Percentiles rank a stretch among this genome's conserved stretches.
Evolutionary conservation across 2,329 filamentous ascomycete species (phyloP).

Genomic region (Xylariaceae sp.): DNA sequence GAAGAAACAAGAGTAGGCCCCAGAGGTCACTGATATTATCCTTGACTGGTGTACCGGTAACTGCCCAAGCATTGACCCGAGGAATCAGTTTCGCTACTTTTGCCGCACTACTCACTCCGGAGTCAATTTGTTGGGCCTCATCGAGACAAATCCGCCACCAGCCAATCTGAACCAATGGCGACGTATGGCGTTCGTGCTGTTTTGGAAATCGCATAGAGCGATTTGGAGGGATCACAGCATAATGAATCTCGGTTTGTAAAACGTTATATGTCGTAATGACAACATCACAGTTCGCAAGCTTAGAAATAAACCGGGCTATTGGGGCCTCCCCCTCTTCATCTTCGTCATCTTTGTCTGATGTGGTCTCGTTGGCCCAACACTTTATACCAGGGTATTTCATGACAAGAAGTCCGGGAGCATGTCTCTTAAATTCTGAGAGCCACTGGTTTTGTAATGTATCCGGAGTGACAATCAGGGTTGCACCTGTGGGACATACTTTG

Average conservation of each 20-base stretch:
- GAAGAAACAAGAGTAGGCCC: conserved; percentile 81
- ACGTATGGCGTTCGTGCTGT: conserved; percentile 69
- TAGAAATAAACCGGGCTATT: conserved; percentile 45
- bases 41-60: conserved; percentile 88
- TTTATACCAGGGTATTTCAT: conserved; percentile 62
- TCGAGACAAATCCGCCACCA: conserved; percentile 88
- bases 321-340: conserved; percentile 40
- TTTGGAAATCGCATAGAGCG: conserved; percentile 70
- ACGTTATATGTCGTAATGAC: conserved; percentile 71
- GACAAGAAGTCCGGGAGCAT: conserved; percentile 63
- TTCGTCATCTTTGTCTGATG: background rate
- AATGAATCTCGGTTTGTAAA: conserved; percentile 81
- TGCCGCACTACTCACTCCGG: conserved; percentile 82
- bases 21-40: conserved; percentile 78
- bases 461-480: conserved; percentile 68
- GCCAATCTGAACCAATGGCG: conserved; percentile 77
- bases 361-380: conserved; percentile 29
- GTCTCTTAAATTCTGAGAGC: conserved; percentile 63
- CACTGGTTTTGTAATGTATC: conserved; percentile 64
- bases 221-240: conserved; percentile 71
- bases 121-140: conserved; percentile 93
- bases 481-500: conserved; percentile 55
- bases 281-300: conserved; percentile 60
- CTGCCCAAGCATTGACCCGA: conserved; percentile 85
- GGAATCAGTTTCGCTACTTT: conserved; percentile 80